Base-by-base conservation (phyloP, 129 eudicot genomes). In the Chrysanthemum seticuspe region DNA sequence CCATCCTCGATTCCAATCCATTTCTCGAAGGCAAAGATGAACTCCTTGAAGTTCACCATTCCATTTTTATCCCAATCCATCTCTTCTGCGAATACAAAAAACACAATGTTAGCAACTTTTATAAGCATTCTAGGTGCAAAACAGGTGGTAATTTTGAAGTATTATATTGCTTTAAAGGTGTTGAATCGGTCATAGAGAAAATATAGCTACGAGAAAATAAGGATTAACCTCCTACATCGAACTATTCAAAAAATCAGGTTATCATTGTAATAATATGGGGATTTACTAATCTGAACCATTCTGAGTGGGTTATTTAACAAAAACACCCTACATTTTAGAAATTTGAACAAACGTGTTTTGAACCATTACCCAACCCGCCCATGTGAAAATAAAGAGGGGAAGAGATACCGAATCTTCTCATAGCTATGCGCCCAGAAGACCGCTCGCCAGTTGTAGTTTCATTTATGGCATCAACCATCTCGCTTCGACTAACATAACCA, bases 41-140 rank as follows among this genome's bases (percentile, higher is more conserved):
- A 91, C 71, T 91, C 97, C 76, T 91, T 91, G 80, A 88, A 91
- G 80, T 84, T 88, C 27, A 91, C 96, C 85, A 83, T 92, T 68
- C 97, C 97, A 66, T 92, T 91, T 68, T 81, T 88, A 69, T 88
- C 91, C 93, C 96, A 88, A 77, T 91, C 96, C 96, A 88, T 91
- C 76, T 88, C 91, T 15, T 88, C 96, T 86, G 87, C 84, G 83
- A 80, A 59, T 45, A 45, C 61, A 67, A 16, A 65, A 44, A 10
- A 59, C 0, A n/a, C 44, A 16, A 65, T 15, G 54, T 66, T 21
- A 19, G 45, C 48, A 40, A 44, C 15, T 65, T 61, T 12, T 16
- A 56, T 36, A 29, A 53, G 75, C 5, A 19, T 54, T 49, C 15
- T 29, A 70, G 64, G 16, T 15, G 3, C 19, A 63, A 2, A 23